Percentiles rank a stretch among this genome's conserved stretches.
These are phyloP conservation scores for Pulicaria dysenterica DNA, from an alignment of 129 eudicot genomes.

Conservation along the genomic window DNA sequence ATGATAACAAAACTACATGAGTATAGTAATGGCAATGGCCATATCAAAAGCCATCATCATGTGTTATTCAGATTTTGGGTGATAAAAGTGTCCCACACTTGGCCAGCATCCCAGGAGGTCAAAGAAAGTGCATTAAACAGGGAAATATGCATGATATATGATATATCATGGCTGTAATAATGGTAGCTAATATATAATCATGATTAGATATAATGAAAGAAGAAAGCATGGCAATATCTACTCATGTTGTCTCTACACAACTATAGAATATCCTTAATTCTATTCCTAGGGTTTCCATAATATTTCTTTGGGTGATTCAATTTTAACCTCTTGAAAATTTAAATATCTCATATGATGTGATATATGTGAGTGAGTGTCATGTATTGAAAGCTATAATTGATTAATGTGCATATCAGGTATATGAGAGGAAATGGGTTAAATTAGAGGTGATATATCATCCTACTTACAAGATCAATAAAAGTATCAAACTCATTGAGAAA, in stretches of 20 bases:
- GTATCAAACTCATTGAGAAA: too few species aligned
- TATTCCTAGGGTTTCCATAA: constrained; percentile 35
- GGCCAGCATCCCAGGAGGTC: constrained; percentile 43
- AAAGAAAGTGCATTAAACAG: constrained; percentile 28
- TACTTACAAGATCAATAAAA: too few species aligned
- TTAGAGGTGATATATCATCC: too few species aligned
- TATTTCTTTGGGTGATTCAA: not conserved
- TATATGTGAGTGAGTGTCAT: too few species aligned
- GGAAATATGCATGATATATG: constrained; percentile 33
- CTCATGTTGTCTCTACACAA: constrained; percentile 43
- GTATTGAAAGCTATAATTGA: too few species aligned
- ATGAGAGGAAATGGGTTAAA: too few species aligned
- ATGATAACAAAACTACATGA: constrained; percentile 41
- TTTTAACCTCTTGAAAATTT: too few species aligned
- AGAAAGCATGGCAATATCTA: constrained; percentile 43
- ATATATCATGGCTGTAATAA: constrained; percentile 34
- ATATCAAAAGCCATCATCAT: constrained; percentile 35
- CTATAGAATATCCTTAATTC: constrained; percentile 18
- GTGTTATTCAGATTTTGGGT: constrained; percentile 35
- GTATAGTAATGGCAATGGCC: constrained; percentile 36
- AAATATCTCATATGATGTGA: too few species aligned
- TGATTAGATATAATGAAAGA: constrained; percentile 41
- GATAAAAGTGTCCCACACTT: constrained; percentile 42
- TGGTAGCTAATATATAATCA: constrained; percentile 25
- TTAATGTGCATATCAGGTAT: too few species aligned